Evolutionary conservation across 768 basidiomycete species (phyloP).

Genomic region (Leccinum incarnatum): DNA sequence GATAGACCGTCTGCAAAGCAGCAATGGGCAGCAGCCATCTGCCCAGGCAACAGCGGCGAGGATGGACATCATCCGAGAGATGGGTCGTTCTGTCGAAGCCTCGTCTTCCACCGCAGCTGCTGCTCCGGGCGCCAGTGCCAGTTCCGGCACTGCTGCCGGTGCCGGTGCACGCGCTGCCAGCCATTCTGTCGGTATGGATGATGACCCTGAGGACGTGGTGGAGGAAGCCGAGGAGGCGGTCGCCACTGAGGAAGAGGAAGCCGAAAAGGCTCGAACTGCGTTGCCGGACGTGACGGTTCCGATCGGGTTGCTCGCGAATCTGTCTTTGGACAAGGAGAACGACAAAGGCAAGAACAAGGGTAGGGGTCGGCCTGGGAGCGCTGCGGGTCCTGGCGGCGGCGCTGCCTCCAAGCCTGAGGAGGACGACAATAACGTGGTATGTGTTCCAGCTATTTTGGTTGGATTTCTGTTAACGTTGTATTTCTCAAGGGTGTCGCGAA

Average conservation of each 20-base stretch:
- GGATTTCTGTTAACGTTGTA: constrained; percentile 9
- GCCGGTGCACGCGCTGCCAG: background rate
- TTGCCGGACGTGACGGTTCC: constrained; percentile 73
- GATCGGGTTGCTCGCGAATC: constrained; percentile 69
- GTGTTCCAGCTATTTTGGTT: constrained; percentile 7
- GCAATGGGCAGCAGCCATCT: constrained; percentile 44
- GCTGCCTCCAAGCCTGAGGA: constrained; percentile 35
- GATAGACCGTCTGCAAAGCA: constrained; percentile 67
- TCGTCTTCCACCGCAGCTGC: background rate
- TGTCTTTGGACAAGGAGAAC: constrained; percentile 59
- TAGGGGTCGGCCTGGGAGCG: constrained; percentile 32
- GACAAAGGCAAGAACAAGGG: constrained; percentile 41
- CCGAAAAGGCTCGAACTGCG: constrained; percentile 46
- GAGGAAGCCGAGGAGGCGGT: constrained; percentile 28
- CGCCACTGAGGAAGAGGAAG: constrained; percentile 37
- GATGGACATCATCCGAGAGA: constrained; percentile 28
- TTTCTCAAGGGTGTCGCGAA: constrained; percentile 69
- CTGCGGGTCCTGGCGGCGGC: constrained; percentile 5
- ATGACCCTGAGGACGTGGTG: constrained; percentile 41
- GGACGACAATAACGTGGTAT: constrained; percentile 65
- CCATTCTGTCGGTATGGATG: constrained; percentile 1
- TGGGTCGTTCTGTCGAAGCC: constrained; percentile 29
- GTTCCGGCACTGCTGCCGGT: background rate
- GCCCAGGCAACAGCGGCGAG: constrained; percentile 37
- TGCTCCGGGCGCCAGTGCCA: background rate